Evolutionary conservation across 441 rosid species (phyloP), one percentile per base, ranked within the genome.

Genomic region (Manihot esculenta): DNA sequence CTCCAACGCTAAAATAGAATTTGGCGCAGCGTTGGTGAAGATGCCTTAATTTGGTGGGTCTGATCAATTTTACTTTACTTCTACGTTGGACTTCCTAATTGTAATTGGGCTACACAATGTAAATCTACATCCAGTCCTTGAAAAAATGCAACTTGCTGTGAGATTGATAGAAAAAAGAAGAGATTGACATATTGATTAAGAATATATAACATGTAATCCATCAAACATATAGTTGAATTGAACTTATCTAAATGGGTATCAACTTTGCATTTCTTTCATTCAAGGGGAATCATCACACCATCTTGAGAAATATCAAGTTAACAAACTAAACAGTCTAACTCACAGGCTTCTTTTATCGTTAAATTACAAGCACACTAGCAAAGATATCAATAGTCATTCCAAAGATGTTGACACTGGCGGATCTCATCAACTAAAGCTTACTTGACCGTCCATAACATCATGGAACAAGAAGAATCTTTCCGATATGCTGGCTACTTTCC

Each of bases 401-500:
- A 18, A 10, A 20, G 21, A 47, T 45, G 14, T 10, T 15, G 21
- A 62, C 8, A 49, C 35, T 11, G 41, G 20, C 6, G 11, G 11
- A 15, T 0, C 26, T 48, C 10, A 47, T 17, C 38, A 27, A 30
- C n/a, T 23, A 44, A 7, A 18, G 41, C 30, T n/a, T 5, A 26
- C 21, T 14, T 17, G 20, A 27, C 17, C 35, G 17, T 15, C 9
- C 35, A 57, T 23, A 9, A 7, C 20, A 64, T 84, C 77, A 88
- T 24, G 86, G 77, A 66, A 80, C 51, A 49, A 91, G 96, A 61
- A 93, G 27, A 73, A 91, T 88, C 79, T 94, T 94, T 47, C 96
- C 97, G 18, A 84, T 77, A 61, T 94, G 97, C 67, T 75, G 56
- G 82, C 92, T 82, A 67, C 92, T 89, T 83, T 91, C 97, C 81